phyloP scores from a whole-genome alignment of 2,329 filamentous ascomycete genomes.

The Verticillium klebahnii region DNA sequence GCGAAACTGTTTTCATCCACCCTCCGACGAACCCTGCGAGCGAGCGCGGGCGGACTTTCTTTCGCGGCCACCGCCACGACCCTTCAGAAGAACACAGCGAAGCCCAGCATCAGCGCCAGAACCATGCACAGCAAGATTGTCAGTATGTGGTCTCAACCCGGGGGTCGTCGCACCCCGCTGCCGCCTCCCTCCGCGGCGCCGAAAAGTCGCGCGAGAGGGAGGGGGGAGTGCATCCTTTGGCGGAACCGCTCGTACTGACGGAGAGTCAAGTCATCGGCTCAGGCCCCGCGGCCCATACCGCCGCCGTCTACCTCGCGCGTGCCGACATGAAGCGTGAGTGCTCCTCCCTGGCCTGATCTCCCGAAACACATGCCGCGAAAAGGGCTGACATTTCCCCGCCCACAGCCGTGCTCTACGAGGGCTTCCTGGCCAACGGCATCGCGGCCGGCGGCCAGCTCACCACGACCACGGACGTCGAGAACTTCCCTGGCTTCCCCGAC shows the following conservation, averaged over 20 bases:
- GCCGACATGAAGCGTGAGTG: slow-evolving; percentile 80
- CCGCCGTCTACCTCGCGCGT: slow-evolving; percentile 91
- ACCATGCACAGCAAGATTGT: slow-evolving; percentile 94
- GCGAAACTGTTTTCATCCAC: slow-evolving; percentile 91
- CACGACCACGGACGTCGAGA: slow-evolving; percentile 97
- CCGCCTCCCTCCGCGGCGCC: background rate
- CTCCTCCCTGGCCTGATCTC: background rate
- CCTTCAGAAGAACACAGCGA: slow-evolving; percentile 46
- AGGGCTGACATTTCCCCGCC: background rate
- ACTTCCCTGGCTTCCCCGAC: slow-evolving; percentile 91
- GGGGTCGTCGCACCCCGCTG: slow-evolving; percentile 2
- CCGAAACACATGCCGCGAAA: background rate
- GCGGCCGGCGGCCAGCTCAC: slow-evolving; percentile 95
- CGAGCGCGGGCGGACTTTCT: slow-evolving; percentile 67
- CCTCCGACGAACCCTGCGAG: slow-evolving; percentile 71
- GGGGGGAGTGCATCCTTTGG: background rate
- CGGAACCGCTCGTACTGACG: slow-evolving; percentile 4
- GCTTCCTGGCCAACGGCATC: slow-evolving; percentile 95
- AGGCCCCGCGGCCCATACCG: slow-evolving; percentile 94
- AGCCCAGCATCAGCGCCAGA: slow-evolving; percentile 35
- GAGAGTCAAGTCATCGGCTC: slow-evolving; percentile 68
- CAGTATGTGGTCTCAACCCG: slow-evolving; percentile 50
- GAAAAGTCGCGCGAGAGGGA: background rate
- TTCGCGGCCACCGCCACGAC: slow-evolving; percentile 64
- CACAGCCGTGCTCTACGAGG: slow-evolving; percentile 85